A percentile compares a stretch with the other conserved stretches of the same genome.
Conservation (phyloP, 2,329 filamentous ascomycete genomes). For the Cyphellophora europaea region DNA sequence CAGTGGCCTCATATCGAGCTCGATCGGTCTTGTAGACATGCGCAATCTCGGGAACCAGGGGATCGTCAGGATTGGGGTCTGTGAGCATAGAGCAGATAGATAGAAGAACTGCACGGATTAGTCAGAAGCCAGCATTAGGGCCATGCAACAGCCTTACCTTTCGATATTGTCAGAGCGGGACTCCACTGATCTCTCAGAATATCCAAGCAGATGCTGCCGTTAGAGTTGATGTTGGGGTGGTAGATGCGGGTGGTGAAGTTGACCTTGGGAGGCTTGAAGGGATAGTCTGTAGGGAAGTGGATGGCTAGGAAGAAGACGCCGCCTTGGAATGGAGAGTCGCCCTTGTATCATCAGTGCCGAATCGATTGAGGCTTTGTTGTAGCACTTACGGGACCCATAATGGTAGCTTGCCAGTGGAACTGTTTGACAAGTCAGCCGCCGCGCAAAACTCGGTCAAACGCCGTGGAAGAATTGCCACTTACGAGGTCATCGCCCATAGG, state of each 20-base stretch:
- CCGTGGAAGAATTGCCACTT: no score
- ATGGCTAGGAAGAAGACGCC: slow-evolving; percentile 99
- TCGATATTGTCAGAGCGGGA: slow-evolving; percentile 94
- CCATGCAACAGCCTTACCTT: slow-evolving; percentile 55
- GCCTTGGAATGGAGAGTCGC: slow-evolving; percentile 94
- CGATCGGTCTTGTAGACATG: slow-evolving; percentile 99
- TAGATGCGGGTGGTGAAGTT: slow-evolving; percentile 99
- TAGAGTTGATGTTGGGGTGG: slow-evolving; percentile 99
- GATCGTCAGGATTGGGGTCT: slow-evolving; percentile 98
- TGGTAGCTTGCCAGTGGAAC: slow-evolving; percentile 99
- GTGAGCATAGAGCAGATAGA: slow-evolving; percentile 99
- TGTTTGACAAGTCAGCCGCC: slow-evolving; percentile 42
- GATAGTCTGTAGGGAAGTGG: slow-evolving; percentile 99
- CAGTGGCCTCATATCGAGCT: slow-evolving; percentile 89
- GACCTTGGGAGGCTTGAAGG: slow-evolving; percentile 99
- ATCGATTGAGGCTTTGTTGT: not conserved
- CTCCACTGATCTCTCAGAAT: slow-evolving; percentile 99
- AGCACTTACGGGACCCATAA: slow-evolving; percentile 97
- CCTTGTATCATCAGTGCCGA: slow-evolving; percentile 39
- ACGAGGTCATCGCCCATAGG: slow-evolving; percentile 97
- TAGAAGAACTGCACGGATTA: slow-evolving; percentile 60
- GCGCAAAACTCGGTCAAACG: no score
- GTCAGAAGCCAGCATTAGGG: slow-evolving; percentile 6
- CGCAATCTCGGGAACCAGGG: slow-evolving; percentile 95
- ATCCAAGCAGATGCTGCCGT: slow-evolving; percentile 97